Base-by-base conservation (phyloP, 2,329 filamentous ascomycete genomes). In the Cadophora luteo-olivacea region DNA sequence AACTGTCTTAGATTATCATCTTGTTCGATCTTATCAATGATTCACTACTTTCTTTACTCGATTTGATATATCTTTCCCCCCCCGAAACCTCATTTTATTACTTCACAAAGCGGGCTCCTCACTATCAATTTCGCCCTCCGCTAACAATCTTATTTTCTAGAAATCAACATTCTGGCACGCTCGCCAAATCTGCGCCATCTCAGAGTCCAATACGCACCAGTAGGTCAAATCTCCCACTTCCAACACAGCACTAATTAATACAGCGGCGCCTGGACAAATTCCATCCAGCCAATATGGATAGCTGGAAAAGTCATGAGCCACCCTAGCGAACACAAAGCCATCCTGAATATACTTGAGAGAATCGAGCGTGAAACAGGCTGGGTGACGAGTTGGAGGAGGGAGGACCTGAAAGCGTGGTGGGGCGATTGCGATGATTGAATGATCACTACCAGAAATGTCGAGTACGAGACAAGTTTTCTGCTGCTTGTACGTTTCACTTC, bases 291-390 rank as follows among this genome's bases (percentile, higher is more conserved):
- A n/a, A 71, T 84, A 4, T 84, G 80, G 79, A 78, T 84, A n/a
- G 82, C 82, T 0, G 82, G 82, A 0, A 82, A 82, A 71, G 77
- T 70, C 29, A 83, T 84, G 81, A 82, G 80, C 33, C 82, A 83
- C 70, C 76, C 70, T 2, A 81, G 74, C 48, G 83, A 78, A 75
- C 85, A 78, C 71, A 77, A 67, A 63, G 83, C 73, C 66, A 84
- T 87, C n/a, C 45, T 86, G 12, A 79, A 83, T 12, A 76, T 85
- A 16, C 73, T 85, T 54, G 81, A 80, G 19, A 78, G 79, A 29
- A 87, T 87, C 41, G 85, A 87, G 76, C 77, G 77, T 33, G 83
- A 85, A 71, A 84, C 82, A 7, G 85, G 85, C 0, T 87, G 85
- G 84, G 81, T 81, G 3, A 86, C 85, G 0, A 79, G 80, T 68